Base-by-base conservation (phyloP, 768 basidiomycete species). In the Suillus cothurnatus region DNA sequence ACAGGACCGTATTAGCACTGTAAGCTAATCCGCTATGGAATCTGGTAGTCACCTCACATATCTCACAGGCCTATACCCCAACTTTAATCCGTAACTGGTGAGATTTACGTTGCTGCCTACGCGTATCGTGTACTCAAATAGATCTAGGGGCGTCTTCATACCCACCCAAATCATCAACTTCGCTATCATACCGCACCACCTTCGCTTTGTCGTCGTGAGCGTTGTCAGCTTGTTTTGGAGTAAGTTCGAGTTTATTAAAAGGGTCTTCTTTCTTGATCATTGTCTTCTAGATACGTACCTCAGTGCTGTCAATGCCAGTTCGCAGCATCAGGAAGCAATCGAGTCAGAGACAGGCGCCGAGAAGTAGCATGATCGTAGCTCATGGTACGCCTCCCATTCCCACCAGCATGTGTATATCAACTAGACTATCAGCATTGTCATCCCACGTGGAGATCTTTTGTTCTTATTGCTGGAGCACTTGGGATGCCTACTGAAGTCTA, bases 161-260 rank as follows among this genome's bases (percentile, higher is more conserved):
- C 93, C 93, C 1, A 85, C 91, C 0, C 93, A 95, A 73, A 71
- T 89, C 62, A 80, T 93, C 80, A 95, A 95, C 77, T 95, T 94
- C 71, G 79, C 86, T 11, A 26, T 94, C 38, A 85, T 93, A 1
- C 93, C 93, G 2, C 87, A 84, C 5, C 93, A 94, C 69, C 77
- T 93, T 41, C 87, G 93, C 43, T 88, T 94, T 61, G 82, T 90
- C 23, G 80, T 89, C 23, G 86, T 95, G 28, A 85, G 92, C 70
- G 84, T 90, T 14, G 91, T 94, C 61, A 89, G 89, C 71, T 81
- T 93, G 66, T 90, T 91, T 79, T 92, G 91, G 92, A 93, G 92
- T 93, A 73, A 55, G 90, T 84, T 45, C 64, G 61, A n/a, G 38
- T 14, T 66, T 60, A 60, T 12, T 55, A 21, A 9, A 6, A n/a